Percentiles rank a stretch among this genome's conserved stretches.
These are phyloP conservation scores for Alternaria infectoria DNA, from an alignment of 2,329 filamentous ascomycete genomes.

Conservation along the genomic window DNA sequence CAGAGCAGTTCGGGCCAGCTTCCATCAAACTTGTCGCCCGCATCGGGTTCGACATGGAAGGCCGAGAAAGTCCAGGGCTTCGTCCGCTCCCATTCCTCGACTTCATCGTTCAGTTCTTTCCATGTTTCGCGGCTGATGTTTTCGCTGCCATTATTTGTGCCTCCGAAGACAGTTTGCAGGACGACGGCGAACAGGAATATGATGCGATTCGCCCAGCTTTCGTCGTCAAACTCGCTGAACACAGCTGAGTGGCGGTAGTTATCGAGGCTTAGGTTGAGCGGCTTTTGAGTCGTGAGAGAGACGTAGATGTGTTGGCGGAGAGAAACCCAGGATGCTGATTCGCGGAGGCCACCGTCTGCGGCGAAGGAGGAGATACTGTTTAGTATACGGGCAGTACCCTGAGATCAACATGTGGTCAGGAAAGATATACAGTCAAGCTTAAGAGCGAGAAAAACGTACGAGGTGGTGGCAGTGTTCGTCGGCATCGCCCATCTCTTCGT, in stretches of 20 bases:
- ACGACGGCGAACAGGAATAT: conserved; percentile 41
- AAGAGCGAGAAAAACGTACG: conserved; percentile 7
- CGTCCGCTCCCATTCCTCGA: conserved; percentile 40
- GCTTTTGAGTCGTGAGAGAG: conserved; percentile 44
- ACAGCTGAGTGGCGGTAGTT: conserved; percentile 39
- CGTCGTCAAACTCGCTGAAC: conserved; percentile 39
- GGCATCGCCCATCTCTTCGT: conserved; percentile 54
- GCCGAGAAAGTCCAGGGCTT: conserved; percentile 41
- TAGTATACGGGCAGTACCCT: conserved; percentile 46
- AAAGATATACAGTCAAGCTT: not conserved
- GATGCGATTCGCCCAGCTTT: conserved; percentile 41
- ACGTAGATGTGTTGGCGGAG: conserved; percentile 52
- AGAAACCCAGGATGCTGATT: conserved; percentile 51
- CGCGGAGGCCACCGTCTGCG: conserved; percentile 48
- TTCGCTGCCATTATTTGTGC: conserved; percentile 16
- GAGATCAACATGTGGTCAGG: not conserved
- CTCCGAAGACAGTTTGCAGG: conserved; percentile 35
- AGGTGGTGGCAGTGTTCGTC: conserved; percentile 51
- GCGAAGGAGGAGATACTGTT: conserved; percentile 49
- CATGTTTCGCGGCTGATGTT: conserved; percentile 34
- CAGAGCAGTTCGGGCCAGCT: conserved; percentile 33
- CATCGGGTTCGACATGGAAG: conserved; percentile 27
- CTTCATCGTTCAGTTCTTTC: conserved; percentile 34
- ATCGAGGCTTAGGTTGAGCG: conserved; percentile 38
- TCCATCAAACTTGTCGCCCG: conserved; percentile 30